Conservation (phyloP, 805 yeast species). For the Pichia manshurica region DNA sequence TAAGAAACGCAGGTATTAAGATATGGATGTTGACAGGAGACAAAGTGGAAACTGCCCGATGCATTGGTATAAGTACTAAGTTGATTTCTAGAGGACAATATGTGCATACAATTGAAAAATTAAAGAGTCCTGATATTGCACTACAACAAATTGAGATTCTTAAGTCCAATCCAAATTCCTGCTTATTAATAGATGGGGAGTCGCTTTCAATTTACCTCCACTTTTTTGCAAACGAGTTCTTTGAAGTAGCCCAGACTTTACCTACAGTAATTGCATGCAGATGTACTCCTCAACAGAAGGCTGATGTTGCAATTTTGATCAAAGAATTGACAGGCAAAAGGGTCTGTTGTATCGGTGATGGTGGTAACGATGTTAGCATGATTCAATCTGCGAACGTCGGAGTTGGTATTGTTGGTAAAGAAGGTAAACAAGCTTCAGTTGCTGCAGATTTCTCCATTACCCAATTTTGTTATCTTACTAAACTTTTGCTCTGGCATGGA, state of each 20-base stretch:
- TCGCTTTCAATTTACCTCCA: constrained; percentile 67
- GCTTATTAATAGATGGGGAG: constrained; percentile 90
- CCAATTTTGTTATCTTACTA: constrained; percentile 84
- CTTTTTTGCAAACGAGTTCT: constrained; percentile 64
- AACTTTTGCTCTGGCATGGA: constrained; percentile 93
- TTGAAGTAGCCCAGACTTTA: constrained; percentile 64
- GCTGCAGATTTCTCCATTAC: constrained; percentile 96
- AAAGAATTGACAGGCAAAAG: constrained; percentile 76
- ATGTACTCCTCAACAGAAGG: constrained; percentile 98
- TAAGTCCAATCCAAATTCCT: constrained; percentile 55
- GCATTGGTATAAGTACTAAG: constrained; percentile 95
- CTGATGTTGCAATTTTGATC: constrained; percentile 83
- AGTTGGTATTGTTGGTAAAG: constrained; percentile 98
- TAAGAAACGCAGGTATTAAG: constrained; percentile 93
- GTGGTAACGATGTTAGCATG: constrained; percentile 99
- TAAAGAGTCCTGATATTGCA: constrained; percentile 49
- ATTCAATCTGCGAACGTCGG: constrained; percentile 99
- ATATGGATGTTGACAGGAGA: constrained; percentile 99
- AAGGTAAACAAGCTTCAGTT: constrained; percentile 93
- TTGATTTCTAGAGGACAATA: constrained; percentile 90
- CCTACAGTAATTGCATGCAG: constrained; percentile 98
- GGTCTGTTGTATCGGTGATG: constrained; percentile 98
- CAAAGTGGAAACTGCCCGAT: constrained; percentile 95
- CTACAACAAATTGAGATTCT: constrained; percentile 70
- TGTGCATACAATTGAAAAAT: constrained; percentile 76